Conservation (phyloP, 352 stramenopile species). For the Globisporangium emineosum region DNA sequence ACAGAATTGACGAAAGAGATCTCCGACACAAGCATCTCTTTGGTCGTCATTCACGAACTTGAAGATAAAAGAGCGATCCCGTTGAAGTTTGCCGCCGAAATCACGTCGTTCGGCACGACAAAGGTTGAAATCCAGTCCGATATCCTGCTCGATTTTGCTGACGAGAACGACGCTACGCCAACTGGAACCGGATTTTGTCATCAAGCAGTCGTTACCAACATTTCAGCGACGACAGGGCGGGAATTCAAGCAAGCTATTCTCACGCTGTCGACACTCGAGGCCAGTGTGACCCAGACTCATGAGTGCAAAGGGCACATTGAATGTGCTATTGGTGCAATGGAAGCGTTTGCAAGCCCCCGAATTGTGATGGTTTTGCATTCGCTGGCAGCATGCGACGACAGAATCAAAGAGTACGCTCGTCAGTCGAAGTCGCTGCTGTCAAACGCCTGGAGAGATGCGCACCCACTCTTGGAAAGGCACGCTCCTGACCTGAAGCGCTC, state of each 20-base stretch:
- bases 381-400: conserved; percentile 1
- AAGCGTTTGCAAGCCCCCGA: conserved; percentile 9
- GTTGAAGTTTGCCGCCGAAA: conserved; percentile 2
- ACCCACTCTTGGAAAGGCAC: not conserved
- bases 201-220: not conserved
- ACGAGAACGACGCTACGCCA: not conserved
- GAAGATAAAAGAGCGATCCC: conserved; percentile 1
- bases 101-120: not conserved
- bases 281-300: conserved; percentile 10
- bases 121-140: not conserved
- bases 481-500: not conserved
- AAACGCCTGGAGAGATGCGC: not conserved
- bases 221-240: conserved; percentile 3
- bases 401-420: not conserved
- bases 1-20: conserved; percentile 12
- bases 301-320: not conserved
- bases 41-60: conserved; percentile 13
- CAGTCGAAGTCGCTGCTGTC: not conserved
- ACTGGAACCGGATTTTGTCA: not conserved
- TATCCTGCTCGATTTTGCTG: conserved; percentile 3
- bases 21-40: conserved; percentile 3
- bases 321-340: not conserved
- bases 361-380: conserved; percentile 13
- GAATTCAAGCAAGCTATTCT: conserved; percentile 14
- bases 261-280: not conserved